Conservation (phyloP, 2,329 filamentous ascomycete genomes). For the Cladophialophora yegresii region DNA sequence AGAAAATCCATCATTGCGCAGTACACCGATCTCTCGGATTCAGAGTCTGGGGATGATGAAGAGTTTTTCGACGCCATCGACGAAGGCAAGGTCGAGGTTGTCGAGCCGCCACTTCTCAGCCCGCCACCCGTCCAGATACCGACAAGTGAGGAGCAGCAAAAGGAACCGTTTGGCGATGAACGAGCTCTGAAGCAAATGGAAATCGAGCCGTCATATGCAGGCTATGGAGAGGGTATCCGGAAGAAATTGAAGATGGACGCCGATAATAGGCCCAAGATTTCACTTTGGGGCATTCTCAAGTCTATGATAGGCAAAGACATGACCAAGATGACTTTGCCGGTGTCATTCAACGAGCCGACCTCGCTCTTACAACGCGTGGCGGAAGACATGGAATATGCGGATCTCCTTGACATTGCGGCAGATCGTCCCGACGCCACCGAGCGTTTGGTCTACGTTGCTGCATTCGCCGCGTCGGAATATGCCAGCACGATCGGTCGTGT, state of each 20-base stretch:
- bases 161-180: constrained; percentile 48
- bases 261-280: constrained; percentile 90
- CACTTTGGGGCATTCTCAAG: constrained; percentile 94
- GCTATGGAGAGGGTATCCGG: constrained; percentile 87
- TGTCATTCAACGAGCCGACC: constrained; percentile 98
- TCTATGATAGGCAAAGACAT: constrained; percentile 99
- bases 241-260: constrained; percentile 81
- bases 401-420: constrained; percentile 84
- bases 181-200: constrained; percentile 58
- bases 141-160: constrained; percentile 43
- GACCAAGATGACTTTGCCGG: constrained; percentile 98
- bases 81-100: constrained; percentile 82
- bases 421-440: constrained; percentile 85
- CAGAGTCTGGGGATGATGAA: constrained; percentile 78
- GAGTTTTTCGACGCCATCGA: constrained; percentile 98
- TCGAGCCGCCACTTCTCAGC: constrained; percentile 53
- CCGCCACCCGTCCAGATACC: constrained; percentile 39
- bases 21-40: constrained; percentile 70
- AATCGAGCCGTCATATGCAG: constrained; percentile 76
- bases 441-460: constrained; percentile 89
- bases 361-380: constrained; percentile 91
- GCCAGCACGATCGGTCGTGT: constrained; percentile 95
- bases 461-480: constrained; percentile 94
- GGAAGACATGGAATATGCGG: constrained; percentile 97
- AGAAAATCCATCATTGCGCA: constrained; percentile 69